Percentiles rank a stretch among this genome's conserved stretches.
phyloP scores from a whole-genome alignment of 108 stramenopile species.

The Cyclotella choctawhatcheeana region DNA sequence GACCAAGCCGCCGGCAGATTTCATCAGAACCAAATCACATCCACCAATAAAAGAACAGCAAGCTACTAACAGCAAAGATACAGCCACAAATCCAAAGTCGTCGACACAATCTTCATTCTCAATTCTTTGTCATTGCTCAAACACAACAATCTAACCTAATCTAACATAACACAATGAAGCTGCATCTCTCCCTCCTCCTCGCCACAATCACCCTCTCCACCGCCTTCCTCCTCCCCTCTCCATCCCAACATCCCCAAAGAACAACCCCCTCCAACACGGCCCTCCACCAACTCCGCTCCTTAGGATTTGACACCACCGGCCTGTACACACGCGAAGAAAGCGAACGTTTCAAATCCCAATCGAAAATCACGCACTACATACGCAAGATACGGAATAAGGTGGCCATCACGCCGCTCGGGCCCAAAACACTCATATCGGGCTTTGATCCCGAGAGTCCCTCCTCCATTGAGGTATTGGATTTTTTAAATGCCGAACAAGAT shows the following conservation, averaged over 20 bases:
- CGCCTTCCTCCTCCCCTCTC: constrained; percentile 32
- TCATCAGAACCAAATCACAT: not conserved
- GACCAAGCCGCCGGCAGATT: not conserved
- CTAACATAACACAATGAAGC: constrained; percentile 33
- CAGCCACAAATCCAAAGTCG: not conserved
- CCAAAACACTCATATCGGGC: constrained; percentile 39
- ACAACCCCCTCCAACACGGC: constrained; percentile 4
- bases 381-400: constrained; percentile 11
- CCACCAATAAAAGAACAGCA: not conserved
- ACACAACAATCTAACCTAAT: not conserved
- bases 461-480: constrained; percentile 74
- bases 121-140: not conserved
- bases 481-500: constrained; percentile 86
- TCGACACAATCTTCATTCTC: not conserved
- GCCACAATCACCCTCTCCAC: constrained; percentile 17
- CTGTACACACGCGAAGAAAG: constrained; percentile 34
- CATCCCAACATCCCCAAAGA: constrained; percentile 1
- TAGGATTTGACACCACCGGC: constrained; percentile 40
- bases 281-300: constrained; percentile 17
- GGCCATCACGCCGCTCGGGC: constrained; percentile 35
- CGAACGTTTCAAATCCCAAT: constrained; percentile 11
- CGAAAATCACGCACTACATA: constrained; percentile 23
- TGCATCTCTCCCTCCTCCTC: constrained; percentile 26
- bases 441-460: constrained; percentile 57
- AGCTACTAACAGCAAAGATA: too few species aligned